Evolutionary conservation across 495 filamentous ascomycete genomes (phyloP).

Genomic region (Podospora tetraspora): DNA sequence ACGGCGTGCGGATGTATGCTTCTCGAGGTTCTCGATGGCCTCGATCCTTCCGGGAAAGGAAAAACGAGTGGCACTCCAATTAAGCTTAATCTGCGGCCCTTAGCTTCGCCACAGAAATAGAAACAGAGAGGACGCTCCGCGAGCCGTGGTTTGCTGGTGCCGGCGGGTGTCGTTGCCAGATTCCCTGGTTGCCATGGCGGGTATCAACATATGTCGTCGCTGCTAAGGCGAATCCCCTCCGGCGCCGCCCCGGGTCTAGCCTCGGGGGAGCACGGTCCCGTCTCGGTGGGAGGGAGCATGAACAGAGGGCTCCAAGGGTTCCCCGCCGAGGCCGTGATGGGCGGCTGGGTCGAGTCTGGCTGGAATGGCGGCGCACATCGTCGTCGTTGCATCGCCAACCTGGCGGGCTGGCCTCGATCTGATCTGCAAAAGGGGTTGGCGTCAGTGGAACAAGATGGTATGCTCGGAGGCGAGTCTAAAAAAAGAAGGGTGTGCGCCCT

Average conservation of each 20-base stretch:
- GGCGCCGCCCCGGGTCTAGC: constrained; percentile 19
- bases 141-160: constrained; percentile 3
- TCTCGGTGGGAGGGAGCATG: background rate
- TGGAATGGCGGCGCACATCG: background rate
- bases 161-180: background rate
- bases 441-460: constrained; percentile 6
- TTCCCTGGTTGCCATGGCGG: background rate
- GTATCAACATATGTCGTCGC: constrained; percentile 8
- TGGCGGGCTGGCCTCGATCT: constrained; percentile 20
- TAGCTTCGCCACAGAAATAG: constrained; percentile 35
- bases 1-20: background rate
- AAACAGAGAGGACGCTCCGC: constrained; percentile 18
- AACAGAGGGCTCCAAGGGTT: background rate
- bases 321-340: too few relatives aligned
- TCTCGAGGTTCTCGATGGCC: background rate
- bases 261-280: background rate
- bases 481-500: constrained; percentile 33
- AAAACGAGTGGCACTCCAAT: constrained; percentile 23
- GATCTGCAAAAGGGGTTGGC: constrained; percentile 15
- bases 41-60: constrained; percentile 13
- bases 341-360: background rate
- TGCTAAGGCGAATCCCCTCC: constrained; percentile 6
- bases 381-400: constrained; percentile 10
- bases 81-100: constrained; percentile 40
- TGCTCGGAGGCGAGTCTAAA: constrained; percentile 29